Conservation (phyloP, 768 basidiomycete genomes). For the Mycena polygramma region DNA sequence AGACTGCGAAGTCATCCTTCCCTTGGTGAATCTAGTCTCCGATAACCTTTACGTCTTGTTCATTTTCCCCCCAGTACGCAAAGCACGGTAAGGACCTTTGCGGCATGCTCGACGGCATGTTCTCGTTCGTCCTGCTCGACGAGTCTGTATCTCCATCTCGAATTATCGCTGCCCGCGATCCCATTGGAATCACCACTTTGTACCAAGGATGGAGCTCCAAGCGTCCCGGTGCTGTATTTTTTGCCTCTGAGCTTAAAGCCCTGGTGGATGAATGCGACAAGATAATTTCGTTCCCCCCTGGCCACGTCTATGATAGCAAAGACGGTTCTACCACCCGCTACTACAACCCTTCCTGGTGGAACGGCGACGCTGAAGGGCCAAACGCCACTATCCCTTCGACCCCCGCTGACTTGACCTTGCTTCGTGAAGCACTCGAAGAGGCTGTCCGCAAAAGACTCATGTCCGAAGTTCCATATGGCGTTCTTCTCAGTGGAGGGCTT, state of each 20-base stretch:
- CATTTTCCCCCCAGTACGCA: conserved; percentile 73
- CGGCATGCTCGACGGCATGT: conserved; percentile 94
- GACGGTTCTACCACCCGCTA: conserved; percentile 86
- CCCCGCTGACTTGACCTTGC: conserved; percentile 70
- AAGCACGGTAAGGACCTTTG: conserved; percentile 85
- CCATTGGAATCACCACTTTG: conserved; percentile 98
- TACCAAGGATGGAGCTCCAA: conserved; percentile 96
- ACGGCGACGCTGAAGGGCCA: conserved; percentile 77
- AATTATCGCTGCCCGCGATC: conserved; percentile 96
- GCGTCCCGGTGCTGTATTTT: conserved; percentile 86
- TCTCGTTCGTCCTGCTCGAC: conserved; percentile 97
- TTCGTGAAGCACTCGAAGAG: conserved; percentile 88
- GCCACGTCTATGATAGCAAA: conserved; percentile 93
- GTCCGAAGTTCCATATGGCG: conserved; percentile 99
- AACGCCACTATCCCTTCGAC: conserved; percentile 69
- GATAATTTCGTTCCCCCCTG: conserved; percentile 96
- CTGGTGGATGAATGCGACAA: conserved; percentile 93
- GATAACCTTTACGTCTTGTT: conserved; percentile 20
- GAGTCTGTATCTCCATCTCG: conserved; percentile 91
- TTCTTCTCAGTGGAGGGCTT: conserved; percentile 93
- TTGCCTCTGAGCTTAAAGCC: conserved; percentile 96
- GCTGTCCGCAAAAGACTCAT: conserved; percentile 96
- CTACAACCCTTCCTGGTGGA: conserved; percentile 92
- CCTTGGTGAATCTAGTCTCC: conserved; percentile 70
- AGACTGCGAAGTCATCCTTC: conserved; percentile 97